Evolutionary conservation across 129 eudicot species (phyloP), one percentile per base, ranked within the genome.

Genomic region (Erigeron canadensis): DNA sequence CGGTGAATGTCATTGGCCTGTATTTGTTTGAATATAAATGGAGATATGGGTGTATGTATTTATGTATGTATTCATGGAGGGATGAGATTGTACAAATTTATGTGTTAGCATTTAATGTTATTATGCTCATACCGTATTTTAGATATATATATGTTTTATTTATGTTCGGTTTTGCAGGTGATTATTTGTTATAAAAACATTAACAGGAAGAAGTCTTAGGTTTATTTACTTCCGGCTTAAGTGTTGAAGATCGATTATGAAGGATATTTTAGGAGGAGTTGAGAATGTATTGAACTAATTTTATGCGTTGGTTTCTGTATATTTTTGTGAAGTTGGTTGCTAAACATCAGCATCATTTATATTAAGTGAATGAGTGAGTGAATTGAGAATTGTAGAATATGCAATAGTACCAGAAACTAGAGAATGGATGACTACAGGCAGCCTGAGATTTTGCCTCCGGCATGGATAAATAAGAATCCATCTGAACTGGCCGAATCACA

Each of bases 371-470:
- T 43, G 59, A 48, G 67, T 59, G 69, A 56, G 61, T 50, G 76
- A 69, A 3, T 69, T 48, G 42, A 76, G 46, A 69, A 39, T 61
- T 69, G 78, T 72, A 62, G 77, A 74, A 83, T n/a, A n/a, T 73
- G 80, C 63, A 17, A 28, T 71, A 79, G 43, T 44, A 47, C 60
- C 67, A 62, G 34, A 63, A 41, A 51, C 67, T 76, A 72, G 82
- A 75, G 79, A 70, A 95, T 95, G 99, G 99, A 90, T 73, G 99
- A 90, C 53, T 74, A 75, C 55, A 72, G 81, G 76, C 89, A 82
- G 78, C 64, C 88, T 12, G 96, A 85, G 62, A 65, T 85, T 71
- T 68, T 76, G 75, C 82, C 84, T 71, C 85, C 86, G 12, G 84
- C 86, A 67, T 89, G 89, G 96, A 79, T 86, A 43, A 79, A 79